Conservation (phyloP, 139 green algal genomes). For the Deuterostichococcus epilithicus region DNA sequence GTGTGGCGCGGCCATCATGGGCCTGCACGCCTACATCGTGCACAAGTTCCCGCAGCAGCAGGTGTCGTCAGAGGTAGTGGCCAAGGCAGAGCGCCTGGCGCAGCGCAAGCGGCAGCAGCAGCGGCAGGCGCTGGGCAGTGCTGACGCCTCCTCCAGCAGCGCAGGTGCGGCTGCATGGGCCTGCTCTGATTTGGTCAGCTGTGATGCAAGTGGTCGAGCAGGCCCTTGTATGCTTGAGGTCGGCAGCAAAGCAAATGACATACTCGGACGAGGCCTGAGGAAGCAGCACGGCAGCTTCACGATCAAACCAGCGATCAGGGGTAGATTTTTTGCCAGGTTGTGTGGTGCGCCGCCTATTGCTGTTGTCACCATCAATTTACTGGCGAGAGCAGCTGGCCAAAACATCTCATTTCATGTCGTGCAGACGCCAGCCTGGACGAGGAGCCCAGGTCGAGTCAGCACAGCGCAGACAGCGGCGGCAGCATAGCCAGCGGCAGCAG, state of each 20-base stretch:
- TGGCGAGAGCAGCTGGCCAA: too few relatives aligned
- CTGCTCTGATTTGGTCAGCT: background rate
- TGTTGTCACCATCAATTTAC: too few relatives aligned
- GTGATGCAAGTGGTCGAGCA: too few relatives aligned
- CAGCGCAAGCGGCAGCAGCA: background rate
- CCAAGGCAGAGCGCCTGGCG: background rate
- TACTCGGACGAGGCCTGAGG: too few relatives aligned
- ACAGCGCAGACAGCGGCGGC: background rate
- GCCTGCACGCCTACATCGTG: slow-evolving; percentile 41
- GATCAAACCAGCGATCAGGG: too few relatives aligned
- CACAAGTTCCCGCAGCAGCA: slow-evolving; percentile 26
- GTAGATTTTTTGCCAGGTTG: too few relatives aligned
- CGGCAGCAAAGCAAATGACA: too few relatives aligned
- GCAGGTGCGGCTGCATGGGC: background rate
- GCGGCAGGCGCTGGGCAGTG: background rate
- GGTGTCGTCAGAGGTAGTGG: slow-evolving; percentile 11
- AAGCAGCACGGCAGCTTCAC: too few relatives aligned
- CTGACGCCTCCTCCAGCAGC: background rate
- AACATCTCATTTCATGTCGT: too few relatives aligned
- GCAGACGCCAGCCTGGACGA: background rate
- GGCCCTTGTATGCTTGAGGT: too few relatives aligned
- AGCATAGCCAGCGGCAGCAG: background rate
- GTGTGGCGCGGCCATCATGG: slow-evolving; percentile 30
- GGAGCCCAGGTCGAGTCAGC: background rate
- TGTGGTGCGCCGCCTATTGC: too few relatives aligned